Percentiles rank a stretch among this genome's conserved stretches.
These are phyloP conservation scores for Naganishia albida DNA, from an alignment of 1,284 basidiomycete species.

Conservation along the genomic window DNA sequence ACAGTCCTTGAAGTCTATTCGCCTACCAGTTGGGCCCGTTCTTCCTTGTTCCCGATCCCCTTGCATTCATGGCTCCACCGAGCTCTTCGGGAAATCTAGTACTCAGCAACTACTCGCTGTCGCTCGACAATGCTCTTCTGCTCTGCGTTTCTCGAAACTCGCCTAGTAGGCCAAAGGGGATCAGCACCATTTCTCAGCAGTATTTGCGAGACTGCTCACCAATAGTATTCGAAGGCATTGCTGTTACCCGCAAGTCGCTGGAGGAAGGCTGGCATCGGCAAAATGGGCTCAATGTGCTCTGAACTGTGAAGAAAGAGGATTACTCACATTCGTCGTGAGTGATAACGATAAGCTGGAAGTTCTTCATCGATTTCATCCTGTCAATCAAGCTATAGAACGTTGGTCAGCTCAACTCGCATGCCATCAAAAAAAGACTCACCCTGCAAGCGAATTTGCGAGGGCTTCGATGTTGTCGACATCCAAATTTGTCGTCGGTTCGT, in stretches of 20 bases:
- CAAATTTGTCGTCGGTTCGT: slow-evolving; percentile 94
- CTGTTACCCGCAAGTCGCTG: slow-evolving; percentile 66
- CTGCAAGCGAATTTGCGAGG: slow-evolving; percentile 83
- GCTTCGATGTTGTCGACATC: slow-evolving; percentile 97
- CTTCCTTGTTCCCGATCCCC: not conserved
- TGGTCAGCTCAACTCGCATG: not conserved
- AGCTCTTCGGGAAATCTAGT: not conserved
- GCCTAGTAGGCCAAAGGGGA: slow-evolving; percentile 38
- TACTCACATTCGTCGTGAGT: slow-evolving; percentile 78
- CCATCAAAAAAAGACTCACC: slow-evolving; percentile 62
- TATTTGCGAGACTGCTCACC: slow-evolving; percentile 59
- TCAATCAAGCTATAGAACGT: slow-evolving; percentile 74
- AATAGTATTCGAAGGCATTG: slow-evolving; percentile 88
- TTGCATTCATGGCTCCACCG: not conserved
- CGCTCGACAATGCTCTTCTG: slow-evolving; percentile 55
- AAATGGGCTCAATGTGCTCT: too few relatives aligned
- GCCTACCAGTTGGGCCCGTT: too few relatives aligned
- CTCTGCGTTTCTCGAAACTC: slow-evolving; percentile 51
- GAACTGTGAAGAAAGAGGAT: not conserved
- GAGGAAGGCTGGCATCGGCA: slow-evolving; percentile 43
- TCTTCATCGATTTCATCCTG: slow-evolving; percentile 80
- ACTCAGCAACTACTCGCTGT: slow-evolving; percentile 40
- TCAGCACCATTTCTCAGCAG: not conserved
- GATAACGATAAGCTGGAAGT: slow-evolving; percentile 97
- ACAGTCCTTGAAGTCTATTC: too few relatives aligned